A percentile compares a stretch with the other conserved stretches of the same genome.
Evolutionary conservation across 495 filamentous ascomycete species (phyloP).

Genomic region (Talaromyces borbonicus): DNA sequence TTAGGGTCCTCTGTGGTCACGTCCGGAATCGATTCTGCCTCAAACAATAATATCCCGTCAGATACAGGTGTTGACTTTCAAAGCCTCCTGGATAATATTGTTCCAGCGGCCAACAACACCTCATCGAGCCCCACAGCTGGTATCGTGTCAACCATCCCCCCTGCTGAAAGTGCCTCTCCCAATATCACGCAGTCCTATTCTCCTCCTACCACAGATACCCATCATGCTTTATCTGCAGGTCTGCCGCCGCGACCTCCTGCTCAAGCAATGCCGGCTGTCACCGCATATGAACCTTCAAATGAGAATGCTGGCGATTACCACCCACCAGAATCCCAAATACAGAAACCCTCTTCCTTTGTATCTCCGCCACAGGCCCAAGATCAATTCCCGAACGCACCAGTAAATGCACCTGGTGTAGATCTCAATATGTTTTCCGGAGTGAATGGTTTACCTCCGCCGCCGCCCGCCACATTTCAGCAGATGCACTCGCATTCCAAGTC

Average conservation of each 20-base stretch:
- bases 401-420: slow-evolving; percentile 30
- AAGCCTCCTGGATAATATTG: slow-evolving; percentile 42
- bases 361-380: slow-evolving; percentile 23
- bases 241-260: slow-evolving; percentile 40
- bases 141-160: slow-evolving; percentile 20
- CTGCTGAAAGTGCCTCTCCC: slow-evolving; percentile 20
- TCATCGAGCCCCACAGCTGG: slow-evolving; percentile 23
- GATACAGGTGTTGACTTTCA: slow-evolving; percentile 41
- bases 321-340: slow-evolving; percentile 29
- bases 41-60: slow-evolving; percentile 8
- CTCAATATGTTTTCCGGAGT: slow-evolving; percentile 45
- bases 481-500: slow-evolving; percentile 10
- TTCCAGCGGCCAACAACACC: slow-evolving; percentile 27
- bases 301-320: slow-evolving; percentile 51
- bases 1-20: background rate
- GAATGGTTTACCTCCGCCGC: slow-evolving; percentile 50
- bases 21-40: background rate
- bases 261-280: slow-evolving; percentile 46
- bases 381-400: slow-evolving; percentile 24
- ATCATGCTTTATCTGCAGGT: slow-evolving; percentile 18
- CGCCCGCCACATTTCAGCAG: slow-evolving; percentile 46
- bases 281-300: slow-evolving; percentile 45
- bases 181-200: slow-evolving; percentile 8
- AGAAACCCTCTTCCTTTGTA: slow-evolving; percentile 26
- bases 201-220: slow-evolving; percentile 12